Evolutionary conservation across 2,329 filamentous ascomycete genomes (phyloP).

Genomic region (Pseudocercospora crystallina): DNA sequence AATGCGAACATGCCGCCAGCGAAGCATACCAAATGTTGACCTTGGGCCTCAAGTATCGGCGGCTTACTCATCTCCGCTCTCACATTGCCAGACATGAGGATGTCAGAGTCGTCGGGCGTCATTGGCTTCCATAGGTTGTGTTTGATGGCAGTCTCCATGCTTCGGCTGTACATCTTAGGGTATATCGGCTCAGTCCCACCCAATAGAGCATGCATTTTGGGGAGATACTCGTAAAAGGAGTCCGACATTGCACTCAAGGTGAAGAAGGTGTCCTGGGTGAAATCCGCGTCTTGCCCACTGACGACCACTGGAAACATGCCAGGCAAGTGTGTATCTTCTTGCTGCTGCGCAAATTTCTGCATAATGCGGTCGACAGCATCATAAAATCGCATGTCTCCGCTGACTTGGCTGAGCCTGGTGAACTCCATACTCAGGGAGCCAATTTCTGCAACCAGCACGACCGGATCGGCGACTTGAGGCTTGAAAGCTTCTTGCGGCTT

Average conservation of each 20-base stretch:
- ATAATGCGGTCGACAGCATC: constrained; percentile 48
- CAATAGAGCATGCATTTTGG: constrained; percentile 50
- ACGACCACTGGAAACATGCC: constrained; percentile 52
- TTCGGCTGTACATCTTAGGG: constrained; percentile 57
- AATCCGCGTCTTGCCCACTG: constrained; percentile 41
- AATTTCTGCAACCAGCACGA: constrained; percentile 48
- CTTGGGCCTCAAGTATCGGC: constrained; percentile 48
- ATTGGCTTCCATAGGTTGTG: constrained; percentile 53
- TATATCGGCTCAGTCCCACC: constrained; percentile 49
- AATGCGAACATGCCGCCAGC: constrained; percentile 63
- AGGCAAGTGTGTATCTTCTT: constrained; percentile 44
- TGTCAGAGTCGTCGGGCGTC: constrained; percentile 45
- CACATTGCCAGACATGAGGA: constrained; percentile 48
- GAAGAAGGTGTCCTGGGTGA: constrained; percentile 42
- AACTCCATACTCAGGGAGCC: constrained; percentile 51
- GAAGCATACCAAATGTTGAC: constrained; percentile 61
- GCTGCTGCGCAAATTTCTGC: constrained; percentile 42
- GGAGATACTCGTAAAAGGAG: constrained; percentile 43
- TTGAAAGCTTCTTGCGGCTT: constrained; percentile 40
- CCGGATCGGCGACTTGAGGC: constrained; percentile 39
- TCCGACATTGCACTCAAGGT: constrained; percentile 40
- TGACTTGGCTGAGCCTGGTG: constrained; percentile 47
- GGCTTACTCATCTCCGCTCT: constrained; percentile 32
- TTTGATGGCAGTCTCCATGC: constrained; percentile 43
- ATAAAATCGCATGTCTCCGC: constrained; percentile 47